A percentile compares a stretch with the other conserved stretches of the same genome.
phyloP scores from a whole-genome alignment of 495 filamentous ascomycete species.

The Aspergillus haitiensis region DNA sequence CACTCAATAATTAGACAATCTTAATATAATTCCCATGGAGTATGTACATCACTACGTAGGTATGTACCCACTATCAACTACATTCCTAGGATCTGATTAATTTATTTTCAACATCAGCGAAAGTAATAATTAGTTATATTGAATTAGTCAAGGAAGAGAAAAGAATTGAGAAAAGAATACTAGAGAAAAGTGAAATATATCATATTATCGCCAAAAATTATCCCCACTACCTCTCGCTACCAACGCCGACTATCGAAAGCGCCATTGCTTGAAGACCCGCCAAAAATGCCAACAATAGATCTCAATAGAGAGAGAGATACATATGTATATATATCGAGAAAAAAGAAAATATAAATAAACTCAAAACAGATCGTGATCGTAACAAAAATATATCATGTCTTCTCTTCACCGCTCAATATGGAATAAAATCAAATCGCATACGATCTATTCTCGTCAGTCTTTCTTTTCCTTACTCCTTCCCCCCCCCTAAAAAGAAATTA shows the following conservation, averaged over 20 bases:
- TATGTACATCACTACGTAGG: no score
- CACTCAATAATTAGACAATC: no score
- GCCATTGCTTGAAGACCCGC: slow-evolving; percentile 1
- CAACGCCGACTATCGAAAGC: not conserved
- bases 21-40: no score
- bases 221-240: not conserved
- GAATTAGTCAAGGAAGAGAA: not conserved
- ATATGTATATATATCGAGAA: not conserved
- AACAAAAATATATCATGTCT: not conserved
- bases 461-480: not conserved
- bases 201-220: not conserved
- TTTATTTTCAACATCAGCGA: no score
- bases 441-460: slow-evolving; percentile 39
- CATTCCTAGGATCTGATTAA: no score
- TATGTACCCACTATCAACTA: no score
- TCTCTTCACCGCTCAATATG: slow-evolving; percentile 33
- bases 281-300: no score
- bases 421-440: slow-evolving; percentile 50
- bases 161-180: no score
- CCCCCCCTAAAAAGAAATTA: not conserved
- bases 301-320: no score
- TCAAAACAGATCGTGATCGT: slow-evolving; percentile 1
- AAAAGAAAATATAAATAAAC: slow-evolving; percentile 1
- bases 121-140: no score
- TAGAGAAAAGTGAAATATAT: not conserved